Conservation (phyloP, 495 filamentous ascomycete species). For the Xylaria scruposa region DNA sequence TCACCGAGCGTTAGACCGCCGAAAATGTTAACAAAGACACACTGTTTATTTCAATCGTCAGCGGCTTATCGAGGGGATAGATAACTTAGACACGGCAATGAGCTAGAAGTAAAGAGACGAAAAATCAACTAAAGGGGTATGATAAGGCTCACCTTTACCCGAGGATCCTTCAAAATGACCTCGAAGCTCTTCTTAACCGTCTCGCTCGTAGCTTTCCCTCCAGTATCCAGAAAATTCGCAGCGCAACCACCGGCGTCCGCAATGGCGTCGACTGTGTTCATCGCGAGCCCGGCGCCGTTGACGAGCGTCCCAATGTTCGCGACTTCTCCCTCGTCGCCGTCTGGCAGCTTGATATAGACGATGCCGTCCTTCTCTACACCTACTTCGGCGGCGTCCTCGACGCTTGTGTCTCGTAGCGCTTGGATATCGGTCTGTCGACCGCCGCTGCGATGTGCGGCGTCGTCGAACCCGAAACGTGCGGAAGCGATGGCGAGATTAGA, state of each 20-base stretch:
- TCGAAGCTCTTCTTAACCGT: slow-evolving; percentile 81
- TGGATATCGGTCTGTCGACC: slow-evolving; percentile 72
- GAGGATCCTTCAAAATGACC: slow-evolving; percentile 70
- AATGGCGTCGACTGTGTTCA: slow-evolving; percentile 89
- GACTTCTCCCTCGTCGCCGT: slow-evolving; percentile 35
- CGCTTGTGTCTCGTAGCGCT: slow-evolving; percentile 55
- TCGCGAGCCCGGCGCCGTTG: slow-evolving; percentile 89
- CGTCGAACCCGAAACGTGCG: slow-evolving; percentile 75
- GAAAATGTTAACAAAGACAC: slow-evolving; percentile 89
- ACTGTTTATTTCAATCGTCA: slow-evolving; percentile 27
- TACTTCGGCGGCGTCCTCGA: slow-evolving; percentile 64
- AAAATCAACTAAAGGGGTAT: neutral
- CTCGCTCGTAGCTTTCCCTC: slow-evolving; percentile 86
- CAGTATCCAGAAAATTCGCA: slow-evolving; percentile 88
- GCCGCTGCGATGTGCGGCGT: slow-evolving; percentile 73
- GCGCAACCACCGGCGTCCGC: slow-evolving; percentile 66
- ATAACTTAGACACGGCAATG: too few relatives aligned
- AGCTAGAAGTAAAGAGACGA: too few relatives aligned
- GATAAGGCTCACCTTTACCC: slow-evolving; percentile 60
- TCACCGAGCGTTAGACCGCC: slow-evolving; percentile 84
- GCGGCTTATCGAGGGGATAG: slow-evolving; percentile 31
- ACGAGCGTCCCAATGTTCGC: slow-evolving; percentile 76
- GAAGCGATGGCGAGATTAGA: slow-evolving; percentile 51
- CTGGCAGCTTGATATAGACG: slow-evolving; percentile 66
- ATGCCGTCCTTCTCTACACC: slow-evolving; percentile 75